phyloP scores from a whole-genome alignment of 225 moss, liverwort and hornwort genomes.

The Thuidium tamariscinum region DNA sequence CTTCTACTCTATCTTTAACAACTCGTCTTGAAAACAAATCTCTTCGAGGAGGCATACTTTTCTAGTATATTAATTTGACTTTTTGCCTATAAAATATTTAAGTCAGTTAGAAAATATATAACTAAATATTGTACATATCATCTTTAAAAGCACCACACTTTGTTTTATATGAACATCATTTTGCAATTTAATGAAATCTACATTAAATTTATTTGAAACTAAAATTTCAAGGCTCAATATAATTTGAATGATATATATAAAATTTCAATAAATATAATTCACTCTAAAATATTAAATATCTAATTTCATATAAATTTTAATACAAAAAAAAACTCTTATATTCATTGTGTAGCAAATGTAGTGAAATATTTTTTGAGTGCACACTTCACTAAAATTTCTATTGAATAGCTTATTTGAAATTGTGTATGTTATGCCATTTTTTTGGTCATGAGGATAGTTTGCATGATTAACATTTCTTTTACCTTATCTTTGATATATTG shows the following conservation, averaged over 20 bases:
- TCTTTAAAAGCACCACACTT: fast-evolving
- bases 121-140: no score
- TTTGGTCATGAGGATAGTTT: neutral
- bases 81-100: neutral
- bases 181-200: neutral
- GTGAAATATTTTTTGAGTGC: neutral
- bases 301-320: no score
- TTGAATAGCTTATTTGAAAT: neutral
- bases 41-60: neutral
- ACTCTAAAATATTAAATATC: neutral
- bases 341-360: no score
- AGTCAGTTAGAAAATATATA: neutral
- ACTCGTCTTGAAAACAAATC: neutral
- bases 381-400: neutral
- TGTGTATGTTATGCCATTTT: neutral
- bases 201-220: neutral
- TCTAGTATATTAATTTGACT: neutral
- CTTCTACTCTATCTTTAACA: neutral
- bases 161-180: neutral
- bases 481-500: neutral
- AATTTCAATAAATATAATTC: neutral
- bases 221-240: no score
- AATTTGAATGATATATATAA: neutral
- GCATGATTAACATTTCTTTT: no score
- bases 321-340: no score